phyloP scores from a whole-genome alignment of 352 stramenopile genomes.

The Phytopythium montanum region DNA sequence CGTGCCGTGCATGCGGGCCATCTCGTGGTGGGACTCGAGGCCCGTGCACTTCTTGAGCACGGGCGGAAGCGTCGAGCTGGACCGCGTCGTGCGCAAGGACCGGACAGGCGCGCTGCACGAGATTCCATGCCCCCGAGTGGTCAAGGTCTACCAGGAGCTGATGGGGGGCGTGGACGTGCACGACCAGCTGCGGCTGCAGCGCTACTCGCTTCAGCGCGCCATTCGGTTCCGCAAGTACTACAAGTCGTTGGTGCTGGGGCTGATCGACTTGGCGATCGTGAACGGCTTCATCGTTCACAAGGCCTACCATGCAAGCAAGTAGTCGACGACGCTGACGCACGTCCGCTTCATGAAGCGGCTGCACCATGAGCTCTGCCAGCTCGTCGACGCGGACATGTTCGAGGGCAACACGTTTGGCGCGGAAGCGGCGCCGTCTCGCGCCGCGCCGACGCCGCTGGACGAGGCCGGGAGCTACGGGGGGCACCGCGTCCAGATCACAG shows the following conservation, averaged over 20 bases:
- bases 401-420: constrained; percentile 14
- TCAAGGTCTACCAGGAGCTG: constrained; percentile 12
- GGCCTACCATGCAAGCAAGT: constrained; percentile 9
- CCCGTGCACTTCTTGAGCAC: constrained; percentile 13
- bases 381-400: constrained; percentile 8
- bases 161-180: constrained; percentile 15
- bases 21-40: constrained; percentile 10
- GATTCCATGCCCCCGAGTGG: constrained; percentile 4
- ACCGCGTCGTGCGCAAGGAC: neutral
- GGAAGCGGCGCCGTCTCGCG: no score
- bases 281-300: constrained; percentile 20
- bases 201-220: constrained; percentile 9
- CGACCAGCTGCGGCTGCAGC: constrained; percentile 14
- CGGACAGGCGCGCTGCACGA: neutral
- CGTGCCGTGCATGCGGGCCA: constrained; percentile 5
- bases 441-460: neutral
- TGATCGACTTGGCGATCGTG: constrained; percentile 17
- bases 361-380: constrained; percentile 6
- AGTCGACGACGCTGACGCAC: constrained; percentile 2
- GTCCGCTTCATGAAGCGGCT: constrained; percentile 13
- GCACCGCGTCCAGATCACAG: neutral
- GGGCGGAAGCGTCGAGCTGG: constrained; percentile 4
- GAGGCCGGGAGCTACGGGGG: neutral
- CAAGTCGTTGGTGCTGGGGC: constrained; percentile 14
- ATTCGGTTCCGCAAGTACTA: constrained; percentile 18